Base-by-base conservation (phyloP, 768 basidiomycete genomes). In the Pisolithus orientalis region DNA sequence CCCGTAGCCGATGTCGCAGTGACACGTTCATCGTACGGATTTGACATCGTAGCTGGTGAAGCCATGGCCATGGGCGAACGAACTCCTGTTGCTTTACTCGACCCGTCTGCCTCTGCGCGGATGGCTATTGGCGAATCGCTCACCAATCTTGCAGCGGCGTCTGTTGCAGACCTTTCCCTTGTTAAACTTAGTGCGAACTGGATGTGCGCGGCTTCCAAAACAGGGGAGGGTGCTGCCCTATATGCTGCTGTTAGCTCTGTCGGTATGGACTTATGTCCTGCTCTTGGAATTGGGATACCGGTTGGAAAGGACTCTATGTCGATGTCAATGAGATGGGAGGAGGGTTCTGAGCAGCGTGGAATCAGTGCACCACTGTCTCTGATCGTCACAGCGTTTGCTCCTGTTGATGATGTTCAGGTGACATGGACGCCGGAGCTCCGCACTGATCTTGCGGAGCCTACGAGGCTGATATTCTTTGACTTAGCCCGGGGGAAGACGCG, bases 271-370 rank as follows among this genome's bases (percentile, higher is more conserved):
- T 75, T 99, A 24, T 99, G 96, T 66, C 96, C 96, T 5, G 83
- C 81, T 5, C 78, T 98, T 11, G 94, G 96, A 11, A 74, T 99
- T 21, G 90, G 93, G 7, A 91, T 93, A 40, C 96, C 96, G 0
- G 96, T 99, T n/a, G 96, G 96, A 28, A 99, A 99, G 72, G 96
- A 99, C 66, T 97, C 94, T 11, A 98, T 99, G 96, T 94, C 91
- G 17, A 99, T 98, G 96, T 86, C 90, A 54, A 99, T 97, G 94
- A 87, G 84, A 61, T 99, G 96, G 86, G 72, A 68, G 71, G 74
- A 72, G 47, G 80, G 73, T 4, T 74, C 71, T 25, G 80, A 84
- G 56, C 73, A 82, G 62, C 84, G 84, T 54, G 86, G 94, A 61
- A 88, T 99, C 53, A 94, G 84, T 51, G 78, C 96, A 5, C 96